Evolutionary conservation across 371 early-diverging fungal species (phyloP), one percentile per base, ranked within the genome.

Genomic region (Sanchytrium tribonematis): DNA sequence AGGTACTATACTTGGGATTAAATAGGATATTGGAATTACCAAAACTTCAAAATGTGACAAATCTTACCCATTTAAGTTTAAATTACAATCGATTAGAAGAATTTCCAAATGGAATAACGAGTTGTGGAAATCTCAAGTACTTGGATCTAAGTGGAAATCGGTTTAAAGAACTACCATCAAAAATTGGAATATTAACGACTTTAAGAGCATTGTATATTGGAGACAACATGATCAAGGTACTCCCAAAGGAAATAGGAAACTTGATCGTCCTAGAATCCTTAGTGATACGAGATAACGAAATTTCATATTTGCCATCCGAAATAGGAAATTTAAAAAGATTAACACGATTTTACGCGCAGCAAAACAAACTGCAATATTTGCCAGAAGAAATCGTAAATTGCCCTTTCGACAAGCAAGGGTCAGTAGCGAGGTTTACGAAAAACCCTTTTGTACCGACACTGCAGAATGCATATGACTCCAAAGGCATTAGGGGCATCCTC

Each of bases 71-170:
- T 28, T 29, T 0, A 70, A 29, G 30, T 30, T 22, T 17, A 30
- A 77, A 76, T 69, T 70, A 76, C 69, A 79, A 78, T 70, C 66
- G 65, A 30, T 27, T 78, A 12, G 31, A 29, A 28, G 77, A 76
- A 30, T 68, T 79, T 30, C 79, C 79, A 31, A 70, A 31, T 29
- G 79, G 77, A 0, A 75, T 79, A 31, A 78, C 78, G 1, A 68
- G 71, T 66, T 78, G 73, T 68, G 75, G 78, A 0, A 31, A 69
- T 17, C 73, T 79, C 17, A 70, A 69, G 16, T 74, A 72, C 65
- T 69, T 79, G 29, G 79, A 79, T 66, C 67, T 78, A 2, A 69
- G 74, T n/a, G 72, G 76, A 69, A 78, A 77, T 71, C 69, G 73
- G n/a, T 29, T 79, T 12, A 66, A 66, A 1, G 16, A 12, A n/a